Base-by-base conservation (phyloP, 352 stramenopile genomes). In the Phytophthora melonis region DNA sequence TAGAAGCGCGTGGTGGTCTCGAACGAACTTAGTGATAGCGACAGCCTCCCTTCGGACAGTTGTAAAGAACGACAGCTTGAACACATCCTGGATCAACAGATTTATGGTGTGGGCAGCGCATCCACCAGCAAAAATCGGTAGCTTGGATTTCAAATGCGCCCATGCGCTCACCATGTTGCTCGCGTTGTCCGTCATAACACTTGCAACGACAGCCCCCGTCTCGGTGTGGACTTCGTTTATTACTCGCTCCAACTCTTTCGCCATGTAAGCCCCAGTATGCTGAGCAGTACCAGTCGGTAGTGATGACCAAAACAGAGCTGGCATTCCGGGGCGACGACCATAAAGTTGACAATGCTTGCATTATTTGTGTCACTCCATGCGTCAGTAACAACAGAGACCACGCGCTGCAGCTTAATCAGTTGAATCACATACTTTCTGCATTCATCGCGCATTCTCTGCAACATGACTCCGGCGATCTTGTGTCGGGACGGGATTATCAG, bases 81-180 rank as follows among this genome's bases (percentile, higher is more conserved):
- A 65, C 9, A 65, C 6, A 5, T 58, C 45, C n/a, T 65, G 25
- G 30, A 65, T 65, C 4, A 58, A 4, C 3, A 65, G 43, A 21
- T 58, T 65, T 6, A 65, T 16, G 2, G 27, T 49, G n/a, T 66
- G 43, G 1, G 30, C n/a, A 58, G 25, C 45, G 18, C 45, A 66
- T 6, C 58, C 43, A 36, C 59, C 59, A 21, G 9, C 59, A 36
- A 66, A 66, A 49, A 66, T 57, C 4, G 59, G 30, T 19, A 66
- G 21, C 13, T 66, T 50, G 9, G 8, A 1, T 11, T 57, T 49
- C 45, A 66, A 66, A 18, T 10, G 16, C 1, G 5, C 45, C 59
- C 43, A 57, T 21, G 45, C 25, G 9, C 3, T 36, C 1, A 49
- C 27, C 45, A 66, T 58, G 8, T 39, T 66, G 25, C n/a, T 56